These are phyloP conservation scores for Dothistroma septosporum DNA, from an alignment of 2,329 filamentous ascomycete species.

Conservation along the genomic window DNA sequence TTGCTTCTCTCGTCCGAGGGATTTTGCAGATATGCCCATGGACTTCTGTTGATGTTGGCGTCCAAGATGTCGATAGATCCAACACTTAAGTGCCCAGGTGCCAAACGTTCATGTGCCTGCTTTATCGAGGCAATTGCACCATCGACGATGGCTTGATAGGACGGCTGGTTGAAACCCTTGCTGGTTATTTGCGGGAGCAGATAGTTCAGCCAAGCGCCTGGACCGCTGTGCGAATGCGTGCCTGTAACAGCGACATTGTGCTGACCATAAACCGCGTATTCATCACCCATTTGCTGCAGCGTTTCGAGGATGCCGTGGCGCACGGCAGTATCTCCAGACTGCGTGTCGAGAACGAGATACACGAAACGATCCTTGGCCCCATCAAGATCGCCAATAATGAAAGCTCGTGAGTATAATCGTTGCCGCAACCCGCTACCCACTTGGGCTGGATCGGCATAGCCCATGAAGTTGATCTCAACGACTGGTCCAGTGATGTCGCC, in stretches of 20 bases:
- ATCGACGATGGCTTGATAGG: conserved; percentile 83
- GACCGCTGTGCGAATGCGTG: conserved; percentile 88
- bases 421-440: conserved; percentile 80
- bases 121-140: conserved; percentile 78
- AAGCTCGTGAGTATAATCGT: conserved; percentile 81
- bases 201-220: conserved; percentile 92
- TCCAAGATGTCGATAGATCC: conserved; percentile 66
- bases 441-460: conserved; percentile 83
- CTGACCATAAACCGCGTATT: conserved; percentile 70
- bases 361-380: conserved; percentile 69
- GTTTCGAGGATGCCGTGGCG: conserved; percentile 80
- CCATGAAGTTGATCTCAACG: conserved; percentile 86
- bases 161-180: conserved; percentile 79
- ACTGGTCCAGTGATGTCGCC: conserved; percentile 75
- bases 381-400: conserved; percentile 70
- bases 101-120: conserved; percentile 69
- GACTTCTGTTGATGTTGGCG: conserved; percentile 84
- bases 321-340: conserved; percentile 84
- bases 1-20: conserved; percentile 67
- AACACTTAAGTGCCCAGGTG: conserved; percentile 66
- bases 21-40: conserved; percentile 84
- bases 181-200: conserved; percentile 86
- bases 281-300: conserved; percentile 62
- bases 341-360: conserved; percentile 82
- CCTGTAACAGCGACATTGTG: conserved; percentile 86